Evolutionary conservation across 257 asterid species (phyloP).

Genomic region (Jaltomata sinuosa): DNA sequence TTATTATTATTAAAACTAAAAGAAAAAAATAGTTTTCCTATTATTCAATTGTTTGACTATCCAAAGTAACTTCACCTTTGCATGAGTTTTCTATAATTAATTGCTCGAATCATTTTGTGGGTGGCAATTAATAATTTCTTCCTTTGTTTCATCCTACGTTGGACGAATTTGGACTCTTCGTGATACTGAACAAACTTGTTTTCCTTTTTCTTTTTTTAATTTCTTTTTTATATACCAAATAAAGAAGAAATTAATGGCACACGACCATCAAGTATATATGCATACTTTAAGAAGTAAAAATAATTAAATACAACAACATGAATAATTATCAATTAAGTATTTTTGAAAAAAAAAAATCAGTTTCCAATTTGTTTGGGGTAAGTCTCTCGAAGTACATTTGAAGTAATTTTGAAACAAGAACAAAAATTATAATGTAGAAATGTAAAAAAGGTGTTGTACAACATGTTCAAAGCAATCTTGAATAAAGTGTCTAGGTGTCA

Average conservation of each 20-base stretch:
- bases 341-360: neutral
- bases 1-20: neutral
- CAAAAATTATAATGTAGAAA: neutral
- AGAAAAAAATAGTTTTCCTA: neutral
- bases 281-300: neutral
- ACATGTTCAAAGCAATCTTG: neutral
- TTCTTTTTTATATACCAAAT: neutral
- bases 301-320: neutral
- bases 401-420: neutral
- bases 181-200: neutral
- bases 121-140: neutral
- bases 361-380: neutral
- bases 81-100: neutral
- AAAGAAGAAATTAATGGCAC: neutral
- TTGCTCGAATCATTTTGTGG: neutral
- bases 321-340: neutral
- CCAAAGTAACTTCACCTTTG: neutral
- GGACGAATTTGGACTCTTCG: neutral
- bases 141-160: neutral
- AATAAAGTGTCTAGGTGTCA: neutral
- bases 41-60: neutral
- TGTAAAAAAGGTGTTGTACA: neutral
- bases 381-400: neutral
- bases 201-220: neutral
- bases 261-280: too few species aligned